Evolutionary conservation across 169 alveolate species (phyloP).

Genomic region (Theileria parva): DNA sequence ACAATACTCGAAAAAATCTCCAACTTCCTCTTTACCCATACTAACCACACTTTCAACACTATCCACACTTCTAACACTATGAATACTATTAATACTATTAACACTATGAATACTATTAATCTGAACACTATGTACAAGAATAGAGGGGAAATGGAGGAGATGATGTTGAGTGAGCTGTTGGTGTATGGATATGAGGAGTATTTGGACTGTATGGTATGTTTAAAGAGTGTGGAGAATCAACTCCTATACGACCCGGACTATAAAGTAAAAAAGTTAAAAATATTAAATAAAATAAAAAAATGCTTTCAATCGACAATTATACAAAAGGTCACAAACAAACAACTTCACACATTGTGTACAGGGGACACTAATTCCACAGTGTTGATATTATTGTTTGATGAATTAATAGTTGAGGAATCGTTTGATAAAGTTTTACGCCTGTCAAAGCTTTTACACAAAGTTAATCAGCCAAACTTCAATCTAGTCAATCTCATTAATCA

Average conservation of each 20-base stretch:
- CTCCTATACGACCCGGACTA: constrained; percentile 39
- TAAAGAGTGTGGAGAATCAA: constrained; percentile 49
- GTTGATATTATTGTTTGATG: constrained; percentile 23
- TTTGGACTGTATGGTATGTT: constrained; percentile 36
- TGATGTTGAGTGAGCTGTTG: constrained; percentile 30
- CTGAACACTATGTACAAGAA: too few relatives aligned
- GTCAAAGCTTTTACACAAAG: too few relatives aligned
- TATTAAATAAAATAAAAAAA: background rate
- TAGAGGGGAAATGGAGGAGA: too few relatives aligned
- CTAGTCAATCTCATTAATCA: too few relatives aligned
- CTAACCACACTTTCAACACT: background rate
- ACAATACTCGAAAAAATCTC: constrained; percentile 22
- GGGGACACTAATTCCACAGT: constrained; percentile 30
- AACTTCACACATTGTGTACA: constrained; percentile 34
- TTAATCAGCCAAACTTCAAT: too few relatives aligned
- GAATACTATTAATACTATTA: too few relatives aligned
- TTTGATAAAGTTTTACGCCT: background rate
- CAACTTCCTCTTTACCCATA: too few relatives aligned
- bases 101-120: too few relatives aligned
- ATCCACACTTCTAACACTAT: background rate
- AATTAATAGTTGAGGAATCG: background rate
- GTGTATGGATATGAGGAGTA: constrained; percentile 41
- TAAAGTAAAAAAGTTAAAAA: constrained; percentile 4
- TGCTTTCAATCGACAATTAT: background rate
- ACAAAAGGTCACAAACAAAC: constrained; percentile 36